Conservation (phyloP, 2,329 filamentous ascomycete species). For the Capronia americana region DNA sequence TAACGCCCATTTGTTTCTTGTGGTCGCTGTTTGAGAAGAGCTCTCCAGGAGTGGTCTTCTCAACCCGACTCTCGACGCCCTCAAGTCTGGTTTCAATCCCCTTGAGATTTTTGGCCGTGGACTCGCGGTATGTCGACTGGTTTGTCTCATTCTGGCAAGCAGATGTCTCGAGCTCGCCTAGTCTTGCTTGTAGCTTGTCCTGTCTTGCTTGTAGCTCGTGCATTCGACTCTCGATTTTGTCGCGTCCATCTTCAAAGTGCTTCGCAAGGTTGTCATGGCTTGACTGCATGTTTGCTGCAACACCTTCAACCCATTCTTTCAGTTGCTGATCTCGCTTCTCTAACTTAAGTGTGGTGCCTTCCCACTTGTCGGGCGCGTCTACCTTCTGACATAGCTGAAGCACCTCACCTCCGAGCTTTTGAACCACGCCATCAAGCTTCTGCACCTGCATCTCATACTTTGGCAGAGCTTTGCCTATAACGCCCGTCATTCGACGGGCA, state of each 20-base stretch:
- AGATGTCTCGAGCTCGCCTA: not conserved
- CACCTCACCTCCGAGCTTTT: conserved; percentile 9
- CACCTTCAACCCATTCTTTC: not conserved
- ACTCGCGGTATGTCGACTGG: conserved; percentile 7
- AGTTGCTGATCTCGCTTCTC: not conserved
- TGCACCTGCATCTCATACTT: conserved; percentile 25
- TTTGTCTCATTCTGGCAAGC: conserved; percentile 1
- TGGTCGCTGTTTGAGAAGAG: not conserved
- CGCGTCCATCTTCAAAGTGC: conserved; percentile 12
- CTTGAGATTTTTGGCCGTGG: not conserved
- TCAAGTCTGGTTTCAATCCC: not conserved
- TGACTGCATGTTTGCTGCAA: conserved; percentile 1
- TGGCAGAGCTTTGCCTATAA: conserved; percentile 19
- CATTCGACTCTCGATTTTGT: conserved; percentile 6
- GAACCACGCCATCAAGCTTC: conserved; percentile 20
- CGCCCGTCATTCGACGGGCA: conserved; percentile 20
- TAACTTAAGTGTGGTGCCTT: not conserved
- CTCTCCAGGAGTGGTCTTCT: not conserved
- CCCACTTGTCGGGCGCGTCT: not conserved
- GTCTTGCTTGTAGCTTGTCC: not conserved
- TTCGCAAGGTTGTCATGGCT: conserved; percentile 1
- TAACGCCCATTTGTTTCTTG: not conserved
- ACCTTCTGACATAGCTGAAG: not conserved
- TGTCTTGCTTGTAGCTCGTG: not conserved
- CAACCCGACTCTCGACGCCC: not conserved